phyloP scores from a whole-genome alignment of 257 asterid species.

The Dorcoceras hygrometricum region DNA sequence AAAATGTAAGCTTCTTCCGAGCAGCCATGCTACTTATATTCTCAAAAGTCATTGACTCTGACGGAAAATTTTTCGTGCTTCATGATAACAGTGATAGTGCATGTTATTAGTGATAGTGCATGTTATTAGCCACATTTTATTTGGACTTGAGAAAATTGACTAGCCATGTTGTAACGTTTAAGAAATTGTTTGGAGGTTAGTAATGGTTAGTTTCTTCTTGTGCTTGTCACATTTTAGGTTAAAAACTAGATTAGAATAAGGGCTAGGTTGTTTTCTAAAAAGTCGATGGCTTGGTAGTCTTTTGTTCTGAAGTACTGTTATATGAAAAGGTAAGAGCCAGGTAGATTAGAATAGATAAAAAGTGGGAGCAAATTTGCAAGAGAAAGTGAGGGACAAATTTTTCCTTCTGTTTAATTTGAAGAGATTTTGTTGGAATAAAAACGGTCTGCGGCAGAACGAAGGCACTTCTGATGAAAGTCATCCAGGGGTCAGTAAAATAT shows the following conservation, averaged over 20 bases:
- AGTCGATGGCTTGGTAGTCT: neutral
- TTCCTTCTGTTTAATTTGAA: neutral
- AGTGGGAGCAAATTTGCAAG: neutral
- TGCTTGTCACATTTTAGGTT: neutral
- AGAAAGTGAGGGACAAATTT: neutral
- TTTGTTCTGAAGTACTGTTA: too few relatives aligned
- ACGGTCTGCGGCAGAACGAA: neutral
- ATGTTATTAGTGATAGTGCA: too few relatives aligned
- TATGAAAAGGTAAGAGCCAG: neutral
- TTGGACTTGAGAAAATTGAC: too few relatives aligned
- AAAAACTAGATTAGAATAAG: neutral
- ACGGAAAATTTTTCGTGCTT: too few relatives aligned
- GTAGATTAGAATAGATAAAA: neutral
- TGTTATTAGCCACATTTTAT: too few relatives aligned
- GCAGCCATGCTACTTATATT: slow-evolving; percentile 3
- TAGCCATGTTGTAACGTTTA: too few relatives aligned
- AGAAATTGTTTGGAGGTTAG: too few relatives aligned
- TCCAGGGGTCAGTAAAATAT: neutral
- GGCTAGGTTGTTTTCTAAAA: neutral
- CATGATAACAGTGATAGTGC: too few relatives aligned
- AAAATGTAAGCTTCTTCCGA: slow-evolving; percentile 55
- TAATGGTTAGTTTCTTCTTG: neutral
- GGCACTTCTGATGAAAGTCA: neutral
- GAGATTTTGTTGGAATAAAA: neutral
- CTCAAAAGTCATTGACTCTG: too few relatives aligned